phyloP scores from a whole-genome alignment of 495 filamentous ascomycete species.

The Aspergillus ellipticus region DNA sequence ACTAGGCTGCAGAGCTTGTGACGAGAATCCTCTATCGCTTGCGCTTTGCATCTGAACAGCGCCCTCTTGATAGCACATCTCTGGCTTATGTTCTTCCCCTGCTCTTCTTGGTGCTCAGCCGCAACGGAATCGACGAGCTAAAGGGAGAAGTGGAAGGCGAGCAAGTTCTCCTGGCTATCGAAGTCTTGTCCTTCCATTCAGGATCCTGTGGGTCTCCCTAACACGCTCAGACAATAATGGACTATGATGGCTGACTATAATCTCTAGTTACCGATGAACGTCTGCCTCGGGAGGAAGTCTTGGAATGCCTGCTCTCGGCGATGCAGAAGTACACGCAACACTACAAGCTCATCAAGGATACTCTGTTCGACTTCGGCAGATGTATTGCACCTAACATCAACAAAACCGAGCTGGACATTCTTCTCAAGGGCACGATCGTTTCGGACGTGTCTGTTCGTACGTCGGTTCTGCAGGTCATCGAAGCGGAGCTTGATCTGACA shows the following conservation, averaged over 20 bases:
- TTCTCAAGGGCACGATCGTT: slow-evolving; percentile 72
- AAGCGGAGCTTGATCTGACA: slow-evolving; percentile 84
- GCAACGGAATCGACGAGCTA: slow-evolving; percentile 69
- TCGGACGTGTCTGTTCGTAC: slow-evolving; percentile 74
- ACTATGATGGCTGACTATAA: background rate
- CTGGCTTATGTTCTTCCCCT: slow-evolving; percentile 84
- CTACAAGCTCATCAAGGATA: slow-evolving; percentile 92
- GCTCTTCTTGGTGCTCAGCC: slow-evolving; percentile 66
- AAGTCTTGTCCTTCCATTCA: slow-evolving; percentile 85
- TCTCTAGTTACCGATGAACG: slow-evolving; percentile 56
- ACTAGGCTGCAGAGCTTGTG: slow-evolving; percentile 56
- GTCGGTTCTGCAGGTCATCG: slow-evolving; percentile 86
- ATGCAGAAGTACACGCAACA: slow-evolving; percentile 91
- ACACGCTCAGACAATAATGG: background rate
- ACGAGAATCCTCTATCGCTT: slow-evolving; percentile 88
- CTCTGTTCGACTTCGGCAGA: slow-evolving; percentile 75
- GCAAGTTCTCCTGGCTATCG: slow-evolving; percentile 85
- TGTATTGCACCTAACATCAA: slow-evolving; percentile 74
- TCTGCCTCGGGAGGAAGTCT: slow-evolving; percentile 70
- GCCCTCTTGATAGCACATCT: slow-evolving; percentile 81
- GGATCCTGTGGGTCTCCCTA: slow-evolving; percentile 50
- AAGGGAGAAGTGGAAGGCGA: slow-evolving; percentile 71
- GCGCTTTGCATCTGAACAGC: slow-evolving; percentile 85
- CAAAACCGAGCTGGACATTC: slow-evolving; percentile 61
- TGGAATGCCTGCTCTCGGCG: slow-evolving; percentile 64